These are phyloP conservation scores for Pichia californica DNA, from an alignment of 805 yeast genomes.

Conservation along the genomic window DNA sequence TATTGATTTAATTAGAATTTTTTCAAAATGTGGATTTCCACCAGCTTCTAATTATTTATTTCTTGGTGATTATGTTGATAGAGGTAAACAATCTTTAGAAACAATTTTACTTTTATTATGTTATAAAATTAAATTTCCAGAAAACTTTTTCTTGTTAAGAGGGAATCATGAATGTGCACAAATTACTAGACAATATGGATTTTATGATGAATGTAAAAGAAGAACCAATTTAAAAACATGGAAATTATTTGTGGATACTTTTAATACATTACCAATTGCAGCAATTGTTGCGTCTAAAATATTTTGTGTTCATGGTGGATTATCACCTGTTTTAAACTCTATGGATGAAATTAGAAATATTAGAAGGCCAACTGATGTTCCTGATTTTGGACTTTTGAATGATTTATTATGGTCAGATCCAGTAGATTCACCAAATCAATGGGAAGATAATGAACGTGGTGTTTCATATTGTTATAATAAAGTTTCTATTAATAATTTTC, in stretches of 20 bases:
- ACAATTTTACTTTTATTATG: constrained; percentile 83
- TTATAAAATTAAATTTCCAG: constrained; percentile 94
- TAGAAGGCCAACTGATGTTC: constrained; percentile 80
- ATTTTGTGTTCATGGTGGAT: constrained; percentile 85
- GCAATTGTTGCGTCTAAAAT: constrained; percentile 94
- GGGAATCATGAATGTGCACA: constrained; percentile 98
- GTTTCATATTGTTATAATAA: constrained; percentile 75
- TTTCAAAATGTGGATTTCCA: constrained; percentile 95
- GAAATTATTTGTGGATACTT: constrained; percentile 90
- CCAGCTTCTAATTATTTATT: constrained; percentile 89
- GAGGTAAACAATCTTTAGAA: constrained; percentile 94
- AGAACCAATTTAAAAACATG: constrained; percentile 88
- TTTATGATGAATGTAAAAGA: constrained; percentile 96
- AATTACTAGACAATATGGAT: constrained; percentile 94
- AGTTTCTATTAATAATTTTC: constrained; percentile 72
- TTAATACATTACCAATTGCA: constrained; percentile 91
- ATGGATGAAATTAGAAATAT: constrained; percentile 71
- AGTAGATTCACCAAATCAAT: constrained; percentile 72
- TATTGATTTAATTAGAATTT: constrained; percentile 81
- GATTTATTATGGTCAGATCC: constrained; percentile 84
- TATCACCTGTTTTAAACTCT: constrained; percentile 64
- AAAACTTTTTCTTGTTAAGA: constrained; percentile 83
- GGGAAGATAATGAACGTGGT: constrained; percentile 87
- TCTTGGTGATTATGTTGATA: constrained; percentile 94
- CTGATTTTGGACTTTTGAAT: constrained; percentile 72